Evolutionary conservation across 2,329 filamentous ascomycete genomes (phyloP).

Genomic region (Apiospora hydei): DNA sequence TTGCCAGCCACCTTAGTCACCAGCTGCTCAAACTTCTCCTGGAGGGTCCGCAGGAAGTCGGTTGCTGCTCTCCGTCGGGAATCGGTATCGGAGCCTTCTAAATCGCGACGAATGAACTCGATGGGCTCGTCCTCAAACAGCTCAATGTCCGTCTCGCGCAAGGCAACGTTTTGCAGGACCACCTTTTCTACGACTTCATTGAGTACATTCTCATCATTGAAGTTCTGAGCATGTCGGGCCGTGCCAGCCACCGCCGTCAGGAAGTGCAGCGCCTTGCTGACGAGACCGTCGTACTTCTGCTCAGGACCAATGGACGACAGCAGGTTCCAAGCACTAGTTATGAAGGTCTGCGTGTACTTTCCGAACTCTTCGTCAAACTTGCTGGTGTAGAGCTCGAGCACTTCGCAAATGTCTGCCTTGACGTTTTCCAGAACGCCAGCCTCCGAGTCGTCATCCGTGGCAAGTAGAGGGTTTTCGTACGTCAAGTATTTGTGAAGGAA

Average conservation of each 20-base stretch:
- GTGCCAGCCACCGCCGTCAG: conserved; percentile 87
- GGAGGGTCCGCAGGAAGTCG: conserved; percentile 88
- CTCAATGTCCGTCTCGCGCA: conserved; percentile 93
- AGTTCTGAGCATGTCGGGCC: conserved; percentile 78
- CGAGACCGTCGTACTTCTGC: conserved; percentile 92
- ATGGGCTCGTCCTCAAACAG: conserved; percentile 99
- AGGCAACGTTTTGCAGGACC: conserved; percentile 87
- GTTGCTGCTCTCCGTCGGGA: conserved; percentile 91
- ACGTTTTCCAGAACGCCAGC: conserved; percentile 84
- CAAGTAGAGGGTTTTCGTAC: conserved; percentile 84
- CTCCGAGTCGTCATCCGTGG: conserved; percentile 89
- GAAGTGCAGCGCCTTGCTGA: conserved; percentile 94
- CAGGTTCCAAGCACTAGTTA: conserved; percentile 89
- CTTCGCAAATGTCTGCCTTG: conserved; percentile 93
- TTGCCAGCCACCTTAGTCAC: conserved; percentile 88
- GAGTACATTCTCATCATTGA: conserved; percentile 82
- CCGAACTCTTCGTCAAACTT: conserved; percentile 97
- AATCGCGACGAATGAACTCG: conserved; percentile 92
- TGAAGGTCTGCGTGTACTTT: conserved; percentile 80
- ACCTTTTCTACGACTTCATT: conserved; percentile 95
- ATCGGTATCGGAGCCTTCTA: conserved; percentile 96
- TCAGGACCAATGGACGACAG: conserved; percentile 86
- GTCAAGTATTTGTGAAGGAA: conserved; percentile 92
- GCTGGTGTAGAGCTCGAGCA: conserved; percentile 85
- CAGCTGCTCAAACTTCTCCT: conserved; percentile 84